Conservation (phyloP, 2,329 filamentous ascomycete genomes). For the Chaetomium strumarium region DNA sequence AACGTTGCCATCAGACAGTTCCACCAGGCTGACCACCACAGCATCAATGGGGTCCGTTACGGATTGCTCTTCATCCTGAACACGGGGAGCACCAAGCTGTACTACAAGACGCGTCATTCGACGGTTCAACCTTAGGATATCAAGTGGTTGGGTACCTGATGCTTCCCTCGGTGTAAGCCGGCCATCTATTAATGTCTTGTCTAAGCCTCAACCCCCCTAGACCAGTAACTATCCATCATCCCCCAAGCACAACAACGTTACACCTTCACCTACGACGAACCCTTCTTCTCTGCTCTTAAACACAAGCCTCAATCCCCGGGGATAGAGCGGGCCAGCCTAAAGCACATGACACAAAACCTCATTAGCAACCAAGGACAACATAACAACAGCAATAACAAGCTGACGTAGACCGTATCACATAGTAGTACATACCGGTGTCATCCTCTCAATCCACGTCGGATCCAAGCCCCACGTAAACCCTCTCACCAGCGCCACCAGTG, state of each 20-base stretch:
- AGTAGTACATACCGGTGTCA: constrained; percentile 14
- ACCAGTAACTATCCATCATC: no score
- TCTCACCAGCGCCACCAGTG: constrained; percentile 9
- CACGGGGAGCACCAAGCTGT: no score
- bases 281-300: constrained; percentile 8
- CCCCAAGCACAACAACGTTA: background rate
- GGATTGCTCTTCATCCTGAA: no score
- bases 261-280: background rate
- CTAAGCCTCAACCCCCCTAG: background rate
- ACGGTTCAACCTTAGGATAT: no score
- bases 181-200: background rate
- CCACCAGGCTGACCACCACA: no score
- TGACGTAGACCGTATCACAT: background rate
- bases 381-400: no score
- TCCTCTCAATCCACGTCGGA: constrained; percentile 16
- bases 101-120: no score
- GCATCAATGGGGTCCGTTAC: no score
- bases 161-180: no score
- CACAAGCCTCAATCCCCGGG: constrained; percentile 11
- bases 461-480: constrained; percentile 13
- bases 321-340: constrained; percentile 19
- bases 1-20: no score
- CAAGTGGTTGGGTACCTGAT: no score
- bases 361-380: background rate
- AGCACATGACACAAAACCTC: background rate